phyloP scores from a whole-genome alignment of 2,329 filamentous ascomycete genomes.

The Botrytis pseudocinerea region DNA sequence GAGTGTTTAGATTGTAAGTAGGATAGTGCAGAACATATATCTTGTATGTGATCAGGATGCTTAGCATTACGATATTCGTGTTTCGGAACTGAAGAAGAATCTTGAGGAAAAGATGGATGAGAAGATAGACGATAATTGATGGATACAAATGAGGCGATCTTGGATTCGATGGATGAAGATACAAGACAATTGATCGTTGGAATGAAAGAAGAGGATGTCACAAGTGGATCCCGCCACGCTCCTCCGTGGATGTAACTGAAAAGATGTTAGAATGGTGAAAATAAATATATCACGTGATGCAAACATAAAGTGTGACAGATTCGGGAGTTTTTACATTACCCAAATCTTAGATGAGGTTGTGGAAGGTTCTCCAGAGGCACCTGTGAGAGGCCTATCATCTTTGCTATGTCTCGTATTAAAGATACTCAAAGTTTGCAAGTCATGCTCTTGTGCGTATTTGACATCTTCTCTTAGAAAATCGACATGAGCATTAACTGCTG shows the following conservation, averaged over 20 bases:
- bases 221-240: slow-evolving; percentile 61
- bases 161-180: slow-evolving; percentile 20
- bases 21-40: slow-evolving; percentile 54
- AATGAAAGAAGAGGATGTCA: slow-evolving; percentile 49
- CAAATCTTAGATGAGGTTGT: slow-evolving; percentile 9
- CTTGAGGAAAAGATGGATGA: slow-evolving; percentile 50
- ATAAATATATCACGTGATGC: not conserved
- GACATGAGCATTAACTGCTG: not conserved
- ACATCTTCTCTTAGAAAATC: slow-evolving; percentile 8
- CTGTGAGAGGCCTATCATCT: not conserved
- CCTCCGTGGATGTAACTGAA: slow-evolving; percentile 56
- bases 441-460: slow-evolving; percentile 19
- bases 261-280: not conserved
- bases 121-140: slow-evolving; percentile 65
- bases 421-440: slow-evolving; percentile 20
- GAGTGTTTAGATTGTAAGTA: slow-evolving; percentile 51
- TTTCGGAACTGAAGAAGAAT: slow-evolving; percentile 27
- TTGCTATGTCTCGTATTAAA: not conserved
- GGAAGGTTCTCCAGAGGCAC: not conserved
- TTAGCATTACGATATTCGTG: slow-evolving; percentile 45
- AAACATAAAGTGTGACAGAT: not conserved
- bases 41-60: slow-evolving; percentile 63
- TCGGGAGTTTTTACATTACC: slow-evolving; percentile 15
- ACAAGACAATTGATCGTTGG: slow-evolving; percentile 49
- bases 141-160: slow-evolving; percentile 63